Base-by-base conservation (phyloP, 306 rosid species). In the Cotoneaster glaucophyllus region DNA sequence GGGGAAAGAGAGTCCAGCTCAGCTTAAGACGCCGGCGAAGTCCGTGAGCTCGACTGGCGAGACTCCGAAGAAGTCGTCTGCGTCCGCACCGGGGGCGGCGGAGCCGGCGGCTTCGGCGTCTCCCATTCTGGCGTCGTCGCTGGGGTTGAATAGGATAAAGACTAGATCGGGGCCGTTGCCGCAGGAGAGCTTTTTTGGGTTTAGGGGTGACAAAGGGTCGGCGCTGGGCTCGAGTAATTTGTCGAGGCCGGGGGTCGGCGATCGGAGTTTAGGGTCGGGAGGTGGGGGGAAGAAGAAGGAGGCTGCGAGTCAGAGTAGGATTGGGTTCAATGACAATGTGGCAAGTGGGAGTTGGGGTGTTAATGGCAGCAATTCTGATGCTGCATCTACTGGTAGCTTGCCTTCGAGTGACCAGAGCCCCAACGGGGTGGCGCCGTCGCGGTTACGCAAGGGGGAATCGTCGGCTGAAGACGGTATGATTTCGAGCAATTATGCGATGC, bases 111-210 rank as follows among this genome's bases (percentile, higher is more conserved):
- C 82, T 69, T 82, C 95, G n/a, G 93, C 90, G 28, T 95, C 99
- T 67, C 99, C 99, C 68, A 95, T 95, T 81, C 80, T 95, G 17
- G 97, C 97, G 2, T 95, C 99, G 25, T 95, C 99, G 29, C 88
- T 92, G 0, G 97, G 97, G 43, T 70, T 95, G 87, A 95, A 95
- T 74, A 84, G 86, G 84, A 95, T 95, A 54, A 95, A 95, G 93
- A 95, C 99, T 63, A 86, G 97, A 89, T 95, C 99, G 79, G 99
- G 99, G 45, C 99, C 99, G 71, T 79, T 95, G 80, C 99, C 99
- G 11, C 97, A 92, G 87, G 99, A 95, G 87, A 95, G 97, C 81
- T 95, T 95, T 69, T 84, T 89, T n/a, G 97, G 97, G 29, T 87
- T 92, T 67, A 83, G 93, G 67, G 84, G 84, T 14, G 98, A 92